Percentiles rank a stretch among this genome's conserved stretches.
phyloP scores from a whole-genome alignment of 192 early-diverging fungal species.

The Backusella macrospora region DNA sequence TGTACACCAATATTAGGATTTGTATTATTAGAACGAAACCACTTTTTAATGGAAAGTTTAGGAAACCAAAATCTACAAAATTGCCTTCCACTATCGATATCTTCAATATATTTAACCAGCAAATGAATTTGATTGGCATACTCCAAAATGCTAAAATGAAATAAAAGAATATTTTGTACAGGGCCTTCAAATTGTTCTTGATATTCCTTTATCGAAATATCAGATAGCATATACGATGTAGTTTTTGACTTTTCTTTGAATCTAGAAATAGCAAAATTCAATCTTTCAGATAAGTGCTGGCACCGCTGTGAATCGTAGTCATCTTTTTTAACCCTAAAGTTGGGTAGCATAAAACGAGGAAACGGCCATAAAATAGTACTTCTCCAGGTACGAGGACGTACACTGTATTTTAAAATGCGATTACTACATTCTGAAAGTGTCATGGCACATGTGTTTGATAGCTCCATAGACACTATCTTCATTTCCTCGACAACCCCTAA shows the following conservation, averaged over 20 bases:
- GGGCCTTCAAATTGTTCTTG: constrained; percentile 10
- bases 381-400: neutral
- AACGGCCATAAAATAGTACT: constrained; percentile 17
- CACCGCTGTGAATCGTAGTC: neutral
- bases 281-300: neutral
- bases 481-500: neutral
- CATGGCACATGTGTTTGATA: neutral
- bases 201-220: neutral
- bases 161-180: constrained; percentile 8
- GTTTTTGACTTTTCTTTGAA: neutral
- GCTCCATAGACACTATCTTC: neutral
- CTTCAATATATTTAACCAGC: constrained; percentile 5
- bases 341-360: constrained; percentile 3
- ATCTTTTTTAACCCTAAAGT: neutral
- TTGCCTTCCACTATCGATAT: neutral
- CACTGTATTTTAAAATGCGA: neutral
- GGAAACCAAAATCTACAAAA: constrained; percentile 16
- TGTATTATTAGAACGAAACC: constrained; percentile 5
- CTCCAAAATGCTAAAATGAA: constrained; percentile 7
- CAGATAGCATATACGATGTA: neutral
- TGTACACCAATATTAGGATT: constrained; percentile 16
- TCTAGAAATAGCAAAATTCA: neutral
- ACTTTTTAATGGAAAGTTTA: constrained; percentile 20
- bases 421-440: neutral
- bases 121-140: neutral